These are phyloP conservation scores for Cyberlindnera euphorbiiphila DNA, from an alignment of 805 yeast species.

Conservation along the genomic window DNA sequence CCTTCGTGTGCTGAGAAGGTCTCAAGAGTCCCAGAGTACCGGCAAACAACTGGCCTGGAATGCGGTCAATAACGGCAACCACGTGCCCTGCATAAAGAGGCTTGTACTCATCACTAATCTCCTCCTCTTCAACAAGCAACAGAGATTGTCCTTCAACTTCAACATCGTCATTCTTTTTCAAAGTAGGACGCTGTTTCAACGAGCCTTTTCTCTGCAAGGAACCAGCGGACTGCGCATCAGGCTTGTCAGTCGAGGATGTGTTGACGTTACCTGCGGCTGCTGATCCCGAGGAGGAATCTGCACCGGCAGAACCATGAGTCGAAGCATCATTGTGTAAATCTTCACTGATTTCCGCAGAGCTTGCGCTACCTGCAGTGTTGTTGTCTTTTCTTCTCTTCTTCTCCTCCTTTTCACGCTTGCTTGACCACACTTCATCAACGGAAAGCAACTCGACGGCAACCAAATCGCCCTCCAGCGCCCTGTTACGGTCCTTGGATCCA, in stretches of 20 bases:
- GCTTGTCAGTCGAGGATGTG: slow-evolving; percentile 12
- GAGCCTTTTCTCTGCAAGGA: slow-evolving; percentile 79
- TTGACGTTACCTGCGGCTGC: no score
- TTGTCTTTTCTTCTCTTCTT: slow-evolving; percentile 85
- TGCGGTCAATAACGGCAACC: slow-evolving; percentile 95
- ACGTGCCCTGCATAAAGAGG: slow-evolving; percentile 98
- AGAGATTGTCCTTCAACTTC: slow-evolving; percentile 98
- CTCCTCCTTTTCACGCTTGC: slow-evolving; percentile 95
- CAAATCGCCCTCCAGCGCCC: slow-evolving; percentile 94
- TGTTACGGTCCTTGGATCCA: slow-evolving; percentile 96
- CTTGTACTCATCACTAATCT: slow-evolving; percentile 84
- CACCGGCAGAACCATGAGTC: slow-evolving; percentile 35
- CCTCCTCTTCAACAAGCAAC: slow-evolving; percentile 90
- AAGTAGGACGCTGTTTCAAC: slow-evolving; percentile 90
- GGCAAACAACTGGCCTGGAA: slow-evolving; percentile 92
- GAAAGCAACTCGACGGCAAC: slow-evolving; percentile 93
- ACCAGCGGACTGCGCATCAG: slow-evolving; percentile 30
- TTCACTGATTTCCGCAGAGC: slow-evolving; percentile 60
- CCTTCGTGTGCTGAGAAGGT: slow-evolving; percentile 75
- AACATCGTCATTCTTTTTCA: slow-evolving; percentile 96
- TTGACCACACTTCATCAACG: slow-evolving; percentile 97
- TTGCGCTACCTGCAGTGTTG: slow-evolving; percentile 29
- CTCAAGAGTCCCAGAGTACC: slow-evolving; percentile 92
- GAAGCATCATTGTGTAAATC: slow-evolving; percentile 82
- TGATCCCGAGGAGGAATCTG: no score